Percentiles rank a stretch among this genome's conserved stretches.
Conservation (phyloP, 805 yeast genomes). For the Cyberlindnera veronae region DNA sequence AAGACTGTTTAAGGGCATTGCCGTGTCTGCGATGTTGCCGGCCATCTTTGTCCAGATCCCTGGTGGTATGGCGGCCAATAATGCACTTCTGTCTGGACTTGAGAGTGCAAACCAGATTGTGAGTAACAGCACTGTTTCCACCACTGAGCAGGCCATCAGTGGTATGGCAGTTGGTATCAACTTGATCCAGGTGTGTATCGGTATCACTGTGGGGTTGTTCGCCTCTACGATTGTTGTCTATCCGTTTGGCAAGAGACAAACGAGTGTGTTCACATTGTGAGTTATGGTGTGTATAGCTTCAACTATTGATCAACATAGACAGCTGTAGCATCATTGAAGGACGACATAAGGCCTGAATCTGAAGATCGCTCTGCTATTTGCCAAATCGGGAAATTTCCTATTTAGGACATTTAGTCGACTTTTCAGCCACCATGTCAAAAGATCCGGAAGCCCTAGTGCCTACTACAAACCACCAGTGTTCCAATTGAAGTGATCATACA, state of each 20-base stretch:
- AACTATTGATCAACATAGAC: too few species aligned
- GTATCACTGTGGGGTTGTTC: constrained; percentile 90
- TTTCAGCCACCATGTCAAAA: too few species aligned
- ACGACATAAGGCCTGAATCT: too few species aligned
- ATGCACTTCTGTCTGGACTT: constrained; percentile 79
- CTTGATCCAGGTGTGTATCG: constrained; percentile 91
- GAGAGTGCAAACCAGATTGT: constrained; percentile 67
- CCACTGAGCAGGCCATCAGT: constrained; percentile 20
- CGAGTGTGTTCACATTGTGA: constrained; percentile 79
- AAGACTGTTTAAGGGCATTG: constrained; percentile 83
- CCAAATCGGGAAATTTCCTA: too few species aligned
- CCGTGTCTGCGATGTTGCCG: constrained; percentile 94
- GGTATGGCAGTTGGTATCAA: constrained; percentile 64
- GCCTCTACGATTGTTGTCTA: constrained; percentile 87
- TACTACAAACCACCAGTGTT: too few species aligned
- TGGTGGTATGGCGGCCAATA: constrained; percentile 89
- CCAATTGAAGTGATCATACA: not conserved
- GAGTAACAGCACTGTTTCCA: constrained; percentile 26
- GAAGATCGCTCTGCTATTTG: too few species aligned
- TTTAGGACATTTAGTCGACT: too few species aligned
- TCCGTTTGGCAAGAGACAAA: constrained; percentile 87
- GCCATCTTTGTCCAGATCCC: constrained; percentile 95
- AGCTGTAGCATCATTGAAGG: too few species aligned
- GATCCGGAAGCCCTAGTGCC: too few species aligned
- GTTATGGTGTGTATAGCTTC: too few species aligned